Evolutionary conservation across 192 early-diverging fungal genomes (phyloP), one percentile per base, ranked within the genome.

Genomic region (Funneliformis mosseae): DNA sequence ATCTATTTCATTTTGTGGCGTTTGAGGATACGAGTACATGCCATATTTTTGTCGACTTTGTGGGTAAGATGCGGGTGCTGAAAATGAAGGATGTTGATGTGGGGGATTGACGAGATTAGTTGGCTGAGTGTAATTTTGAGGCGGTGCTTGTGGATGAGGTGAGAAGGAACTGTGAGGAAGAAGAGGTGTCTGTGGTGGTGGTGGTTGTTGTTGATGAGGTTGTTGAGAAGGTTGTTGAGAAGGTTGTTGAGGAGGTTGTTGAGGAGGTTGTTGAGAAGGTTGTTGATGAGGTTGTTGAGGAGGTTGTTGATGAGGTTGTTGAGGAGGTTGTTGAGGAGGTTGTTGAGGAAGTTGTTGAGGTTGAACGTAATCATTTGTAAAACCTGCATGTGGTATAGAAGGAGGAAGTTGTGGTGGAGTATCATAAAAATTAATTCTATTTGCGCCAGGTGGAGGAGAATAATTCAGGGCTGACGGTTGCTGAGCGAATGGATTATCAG

Each of bases 1-100:
- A 55, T 90, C 90, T 23, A 94, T 63, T 39, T 82, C 71, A 41
- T 72, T 63, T 0, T 68, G 63, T 38, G 38, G 71, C 33, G 33
- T 33, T 69, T 71, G 76, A 72, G 70, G 14, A 11, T 62, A 39
- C 59, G 67, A 81, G 72, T 11, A 74, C 72, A 1, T 39, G 14
- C 5, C 66, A 61, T 7, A 60, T 41, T 45, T 59, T 38, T 79
- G 66, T 50, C 72, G 23, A 43, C 9, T 62, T 18, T 12, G 27
- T 28, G 33, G 75, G 8, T 75, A 48, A 28, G 85, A 25, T 41
- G 50, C 48, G 38, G 61, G 21, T 10, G 69, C n/a, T 11, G 73
- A 25, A 42, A 60, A 45, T n/a, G 83, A 76, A 33, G 48, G 80
- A 8, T 78, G 77, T 43, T 84, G 86, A 18, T 82, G 83, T 43